Percentiles rank a stretch among this genome's conserved stretches.
phyloP scores from a whole-genome alignment of 805 yeast genomes.

The Sugiyamaella boreocaroliniensis region DNA sequence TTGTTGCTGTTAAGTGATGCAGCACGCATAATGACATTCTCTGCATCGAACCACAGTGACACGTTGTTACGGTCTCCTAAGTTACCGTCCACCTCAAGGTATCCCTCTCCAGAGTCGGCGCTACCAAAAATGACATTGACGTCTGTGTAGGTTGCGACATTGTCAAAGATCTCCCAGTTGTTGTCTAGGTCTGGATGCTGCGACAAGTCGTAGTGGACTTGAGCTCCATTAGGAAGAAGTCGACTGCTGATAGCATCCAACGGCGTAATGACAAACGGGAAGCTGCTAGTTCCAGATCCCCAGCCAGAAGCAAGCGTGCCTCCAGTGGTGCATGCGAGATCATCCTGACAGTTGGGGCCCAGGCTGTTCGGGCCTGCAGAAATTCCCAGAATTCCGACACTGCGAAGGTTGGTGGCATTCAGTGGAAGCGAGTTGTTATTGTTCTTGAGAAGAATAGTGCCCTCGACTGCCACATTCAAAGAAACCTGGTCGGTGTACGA shows the following conservation, averaged over 20 bases:
- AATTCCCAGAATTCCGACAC: constrained; percentile 43
- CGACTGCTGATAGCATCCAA: constrained; percentile 46
- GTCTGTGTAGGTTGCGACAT: constrained; percentile 44
- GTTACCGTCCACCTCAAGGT: constrained; percentile 49
- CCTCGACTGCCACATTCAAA: constrained; percentile 49
- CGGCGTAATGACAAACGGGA: constrained; percentile 52
- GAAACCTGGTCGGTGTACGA: constrained; percentile 42
- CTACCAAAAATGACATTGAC: constrained; percentile 48
- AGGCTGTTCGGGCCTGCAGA: constrained; percentile 46
- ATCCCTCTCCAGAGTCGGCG: constrained; percentile 55
- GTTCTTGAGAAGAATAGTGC: constrained; percentile 50
- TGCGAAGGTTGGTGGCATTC: constrained; percentile 34
- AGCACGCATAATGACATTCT: constrained; percentile 43
- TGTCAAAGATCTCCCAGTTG: constrained; percentile 30
- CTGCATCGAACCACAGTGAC: constrained; percentile 53
- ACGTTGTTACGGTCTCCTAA: constrained; percentile 51
- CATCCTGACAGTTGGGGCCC: constrained; percentile 47
- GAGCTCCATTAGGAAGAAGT: constrained; percentile 42
- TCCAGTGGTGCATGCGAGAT: constrained; percentile 41
- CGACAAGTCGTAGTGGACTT: constrained; percentile 40
- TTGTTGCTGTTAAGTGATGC: constrained; percentile 48
- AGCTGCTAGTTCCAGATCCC: constrained; percentile 57
- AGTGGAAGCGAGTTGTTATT: constrained; percentile 48
- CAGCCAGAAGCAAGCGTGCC: constrained; percentile 56
- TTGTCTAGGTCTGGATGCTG: constrained; percentile 38